These are phyloP conservation scores for Phytophthora tentaculata DNA, from an alignment of 352 stramenopile genomes.

Conservation along the genomic window DNA sequence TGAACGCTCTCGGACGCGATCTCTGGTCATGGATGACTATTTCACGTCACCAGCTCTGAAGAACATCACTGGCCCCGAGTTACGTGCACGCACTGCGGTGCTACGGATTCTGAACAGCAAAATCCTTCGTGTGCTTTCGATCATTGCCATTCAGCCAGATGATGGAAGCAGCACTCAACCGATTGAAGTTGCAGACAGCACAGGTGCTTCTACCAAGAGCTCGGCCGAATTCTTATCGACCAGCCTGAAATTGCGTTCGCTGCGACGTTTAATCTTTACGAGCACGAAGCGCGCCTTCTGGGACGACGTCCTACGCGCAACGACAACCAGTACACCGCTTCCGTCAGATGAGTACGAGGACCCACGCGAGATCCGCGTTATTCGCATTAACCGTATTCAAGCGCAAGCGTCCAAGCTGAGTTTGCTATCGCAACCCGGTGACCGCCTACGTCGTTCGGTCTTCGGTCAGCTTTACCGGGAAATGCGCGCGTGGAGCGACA, in stretches of 20 bases:
- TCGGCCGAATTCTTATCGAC: conserved; percentile 70
- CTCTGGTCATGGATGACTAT: conserved; percentile 72
- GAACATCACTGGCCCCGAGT: conserved; percentile 55
- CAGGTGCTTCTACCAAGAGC: conserved; percentile 17
- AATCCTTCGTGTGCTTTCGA: conserved; percentile 79
- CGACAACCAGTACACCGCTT: conserved; percentile 96
- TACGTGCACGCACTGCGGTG: conserved; percentile 92
- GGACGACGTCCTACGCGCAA: conserved; percentile 93
- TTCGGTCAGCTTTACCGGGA: conserved; percentile 98
- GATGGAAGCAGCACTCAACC: conserved; percentile 45
- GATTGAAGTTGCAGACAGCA: conserved; percentile 55
- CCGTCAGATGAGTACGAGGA: conserved; percentile 99
- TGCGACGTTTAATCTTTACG: conserved; percentile 88
- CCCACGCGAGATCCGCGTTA: conserved; percentile 96
- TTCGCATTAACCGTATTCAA: conserved; percentile 98
- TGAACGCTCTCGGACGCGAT: conserved; percentile 40
- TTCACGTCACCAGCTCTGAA: conserved; percentile 77
- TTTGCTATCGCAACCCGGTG: conserved; percentile 84
- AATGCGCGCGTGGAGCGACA: conserved; percentile 94
- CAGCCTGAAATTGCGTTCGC: conserved; percentile 72
- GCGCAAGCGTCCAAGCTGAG: conserved; percentile 90
- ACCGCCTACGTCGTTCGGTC: conserved; percentile 92
- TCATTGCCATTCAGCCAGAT: conserved; percentile 79
- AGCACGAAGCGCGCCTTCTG: conserved; percentile 95
- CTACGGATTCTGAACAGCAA: conserved; percentile 94